Conservation (phyloP, 768 basidiomycete genomes). For the Kwoniella newhampshirensis region DNA sequence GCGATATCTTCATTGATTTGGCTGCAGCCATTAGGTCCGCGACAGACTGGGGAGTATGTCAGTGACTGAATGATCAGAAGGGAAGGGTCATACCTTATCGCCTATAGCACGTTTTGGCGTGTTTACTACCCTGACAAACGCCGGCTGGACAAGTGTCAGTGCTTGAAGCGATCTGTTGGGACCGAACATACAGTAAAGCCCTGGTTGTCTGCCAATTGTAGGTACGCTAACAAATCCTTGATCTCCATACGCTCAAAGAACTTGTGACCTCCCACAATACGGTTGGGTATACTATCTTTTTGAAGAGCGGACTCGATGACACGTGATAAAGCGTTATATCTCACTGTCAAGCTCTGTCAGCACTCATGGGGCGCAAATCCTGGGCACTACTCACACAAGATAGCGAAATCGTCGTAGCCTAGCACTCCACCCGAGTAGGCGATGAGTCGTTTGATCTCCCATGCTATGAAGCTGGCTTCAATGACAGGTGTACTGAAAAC, state of each 20-base stretch:
- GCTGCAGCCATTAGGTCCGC: constrained; percentile 62
- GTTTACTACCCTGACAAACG: constrained; percentile 71
- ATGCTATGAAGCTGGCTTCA: constrained; percentile 71
- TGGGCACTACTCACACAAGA: constrained; percentile 65
- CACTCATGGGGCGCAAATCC: not conserved
- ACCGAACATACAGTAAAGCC: constrained; percentile 42
- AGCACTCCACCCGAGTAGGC: constrained; percentile 71
- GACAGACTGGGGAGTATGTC: constrained; percentile 58
- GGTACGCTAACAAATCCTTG: constrained; percentile 76
- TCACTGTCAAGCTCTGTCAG: constrained; percentile 58
- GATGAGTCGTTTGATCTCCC: constrained; percentile 74
- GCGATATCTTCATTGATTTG: constrained; percentile 59
- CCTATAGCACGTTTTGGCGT: constrained; percentile 71
- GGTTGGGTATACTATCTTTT: constrained; percentile 72
- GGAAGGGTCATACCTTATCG: constrained; percentile 62
- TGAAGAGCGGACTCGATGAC: constrained; percentile 73
- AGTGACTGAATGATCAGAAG: constrained; percentile 2
- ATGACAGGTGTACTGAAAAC: constrained; percentile 56
- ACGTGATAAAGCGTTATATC: constrained; percentile 77
- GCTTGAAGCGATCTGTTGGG: constrained; percentile 2
- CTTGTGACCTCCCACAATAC: constrained; percentile 74
- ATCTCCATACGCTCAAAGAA: constrained; percentile 84
- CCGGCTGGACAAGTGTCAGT: constrained; percentile 59
- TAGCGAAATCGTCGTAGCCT: constrained; percentile 72
- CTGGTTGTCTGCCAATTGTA: constrained; percentile 75